phyloP scores from a whole-genome alignment of 495 filamentous ascomycete genomes.

The Ramalina peruviana region DNA sequence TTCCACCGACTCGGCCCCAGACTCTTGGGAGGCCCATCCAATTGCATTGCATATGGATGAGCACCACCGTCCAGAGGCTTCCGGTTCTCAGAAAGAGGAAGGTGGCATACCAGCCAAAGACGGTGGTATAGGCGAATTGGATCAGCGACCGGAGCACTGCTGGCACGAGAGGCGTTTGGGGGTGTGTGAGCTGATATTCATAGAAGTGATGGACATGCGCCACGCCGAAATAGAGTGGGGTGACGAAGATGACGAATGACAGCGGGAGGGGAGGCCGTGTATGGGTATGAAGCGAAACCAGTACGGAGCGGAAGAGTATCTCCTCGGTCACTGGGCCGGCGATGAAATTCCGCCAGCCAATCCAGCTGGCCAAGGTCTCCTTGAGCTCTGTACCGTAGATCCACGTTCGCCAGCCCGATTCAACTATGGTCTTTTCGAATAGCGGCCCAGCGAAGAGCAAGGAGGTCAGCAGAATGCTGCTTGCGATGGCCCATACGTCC shows the following conservation, averaged over 20 bases:
- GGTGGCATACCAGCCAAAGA: conserved; percentile 86
- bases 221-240: conserved; percentile 86
- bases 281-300: conserved; percentile 71
- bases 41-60: conserved; percentile 84
- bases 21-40: conserved; percentile 77
- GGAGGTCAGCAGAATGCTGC: conserved; percentile 49
- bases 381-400: conserved; percentile 27
- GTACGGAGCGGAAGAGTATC: conserved; percentile 74
- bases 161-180: conserved; percentile 43
- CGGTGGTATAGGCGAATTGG: conserved; percentile 82
- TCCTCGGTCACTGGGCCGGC: conserved; percentile 84
- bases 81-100: conserved; percentile 86
- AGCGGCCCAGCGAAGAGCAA: conserved; percentile 78
- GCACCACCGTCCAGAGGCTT: conserved; percentile 54
- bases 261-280: conserved; percentile 38
- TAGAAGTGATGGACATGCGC: conserved; percentile 94
- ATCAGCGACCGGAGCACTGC: conserved; percentile 58
- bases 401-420: conserved; percentile 58
- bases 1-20: conserved; percentile 57
- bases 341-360: conserved; percentile 51
- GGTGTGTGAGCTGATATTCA: conserved; percentile 76
- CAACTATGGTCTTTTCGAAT: conserved; percentile 57
- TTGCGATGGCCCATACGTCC: conserved; percentile 43
- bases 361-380: conserved; percentile 42
- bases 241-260: conserved; percentile 53